Conservation (phyloP, 2,329 filamentous ascomycete species). For the Nemania sp. region DNA sequence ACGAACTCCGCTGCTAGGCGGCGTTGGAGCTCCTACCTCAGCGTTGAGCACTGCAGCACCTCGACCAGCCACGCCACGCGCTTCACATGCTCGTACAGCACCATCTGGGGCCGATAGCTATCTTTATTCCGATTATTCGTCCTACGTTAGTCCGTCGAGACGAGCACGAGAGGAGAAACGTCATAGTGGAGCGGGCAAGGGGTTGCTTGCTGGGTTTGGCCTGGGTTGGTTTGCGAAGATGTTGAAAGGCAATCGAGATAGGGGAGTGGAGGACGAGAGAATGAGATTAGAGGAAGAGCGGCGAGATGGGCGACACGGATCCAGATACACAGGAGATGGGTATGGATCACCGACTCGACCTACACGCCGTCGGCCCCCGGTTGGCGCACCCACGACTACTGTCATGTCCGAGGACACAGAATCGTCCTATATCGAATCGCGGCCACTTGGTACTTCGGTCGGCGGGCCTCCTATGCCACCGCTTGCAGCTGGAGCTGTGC, state of each 20-base stretch:
- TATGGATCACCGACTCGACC: conserved; percentile 52
- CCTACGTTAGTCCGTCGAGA: conserved; percentile 65
- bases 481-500: conserved; percentile 34
- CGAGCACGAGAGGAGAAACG: conserved; percentile 50
- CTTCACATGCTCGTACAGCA: conserved; percentile 49
- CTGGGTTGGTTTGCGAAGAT: conserved; percentile 70
- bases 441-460: conserved; percentile 39
- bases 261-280: conserved; percentile 53
- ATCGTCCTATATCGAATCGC: conserved; percentile 47
- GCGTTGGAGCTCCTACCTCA: conserved; percentile 47
- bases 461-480: conserved; percentile 46
- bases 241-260: conserved; percentile 60
- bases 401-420: conserved; percentile 38
- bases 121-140: conserved; percentile 61
- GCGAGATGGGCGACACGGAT: conserved; percentile 63
- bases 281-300: conserved; percentile 52
- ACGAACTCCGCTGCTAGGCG: conserved; percentile 51
- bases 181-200: conserved; percentile 56
- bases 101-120: conserved; percentile 49
- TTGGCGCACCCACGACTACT: conserved; percentile 36
- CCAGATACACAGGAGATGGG: conserved; percentile 71
- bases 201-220: conserved; percentile 63
- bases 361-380: conserved; percentile 38
- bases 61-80: conserved; percentile 52
- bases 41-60: conserved; percentile 52